Evolutionary conservation across 2,329 filamentous ascomycete genomes (phyloP), one percentile per base, ranked within the genome.

Genomic region (Colletotrichum melonis): DNA sequence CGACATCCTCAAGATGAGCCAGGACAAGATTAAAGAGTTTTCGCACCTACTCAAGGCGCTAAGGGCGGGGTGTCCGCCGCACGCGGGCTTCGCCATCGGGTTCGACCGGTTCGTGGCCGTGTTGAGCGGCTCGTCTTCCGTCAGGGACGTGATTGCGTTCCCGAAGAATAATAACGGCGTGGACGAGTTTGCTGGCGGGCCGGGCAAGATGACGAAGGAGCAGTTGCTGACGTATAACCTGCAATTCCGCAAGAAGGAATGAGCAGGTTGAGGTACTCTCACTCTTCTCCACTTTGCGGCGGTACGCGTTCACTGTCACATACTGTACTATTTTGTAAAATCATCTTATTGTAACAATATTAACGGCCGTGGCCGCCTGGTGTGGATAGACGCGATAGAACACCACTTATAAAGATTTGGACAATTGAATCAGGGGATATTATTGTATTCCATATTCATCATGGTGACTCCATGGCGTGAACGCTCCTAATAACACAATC

Each of bases 61-160:
- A 8, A 86, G 91, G 8, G 91, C 94, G 0, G 97, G 96, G 0
- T 98, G 97, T 84, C 97, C 97, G 14, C 97, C 97, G 0, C 97
- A 99, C 80, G 95, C 97, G 0, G 97, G 97, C 0, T 93, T 99
- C 75, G 97, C 97, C 0, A 85, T 99, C 19, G 97, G 97, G 0
- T 98, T 98, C 80, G 97, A 99, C 81, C 88, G 97, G 4, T 83
- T 99, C 62, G 88, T 97, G 52, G 93, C 96, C 0, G 86, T 98
- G 1, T 89, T 99, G 87, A 89, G 93, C 26, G 93, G 92, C 1
- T 92, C 89, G 38, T 88, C 93, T 12, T 95, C 93, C 1, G 93
- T 99, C 3, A 88, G 94, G 73, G 96, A 99, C 84, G 96, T 99
- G 1, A 98, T 99, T 82, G 95, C 95, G 0, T 99, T 99, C 79